Percentiles rank a stretch among this genome's conserved stretches.
phyloP scores from a whole-genome alignment of 192 early-diverging fungal genomes.

The Paraglomus brasilianum region DNA sequence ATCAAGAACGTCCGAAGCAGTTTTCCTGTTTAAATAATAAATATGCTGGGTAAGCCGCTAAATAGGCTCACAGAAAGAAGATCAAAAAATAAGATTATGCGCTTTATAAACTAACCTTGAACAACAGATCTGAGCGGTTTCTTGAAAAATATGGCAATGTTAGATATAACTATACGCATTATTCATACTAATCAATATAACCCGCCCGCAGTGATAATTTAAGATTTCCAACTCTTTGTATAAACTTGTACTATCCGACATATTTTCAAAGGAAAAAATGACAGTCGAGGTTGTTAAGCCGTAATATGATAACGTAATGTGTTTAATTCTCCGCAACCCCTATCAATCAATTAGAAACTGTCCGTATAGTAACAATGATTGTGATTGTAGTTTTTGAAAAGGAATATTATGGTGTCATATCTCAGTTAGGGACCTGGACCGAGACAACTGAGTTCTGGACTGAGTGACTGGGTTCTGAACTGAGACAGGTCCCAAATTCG shows the following conservation, averaged over 20 bases:
- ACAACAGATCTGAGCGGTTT: slow-evolving; percentile 49
- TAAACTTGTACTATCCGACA: neutral
- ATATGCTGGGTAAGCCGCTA: neutral
- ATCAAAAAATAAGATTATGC: neutral
- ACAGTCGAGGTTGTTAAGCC: too few species aligned
- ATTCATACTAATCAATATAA: neutral
- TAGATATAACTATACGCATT: neutral
- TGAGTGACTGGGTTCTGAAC: too few species aligned
- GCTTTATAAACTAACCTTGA: slow-evolving; percentile 25
- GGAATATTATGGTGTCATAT: too few species aligned
- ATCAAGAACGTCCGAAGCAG: slow-evolving; percentile 72
- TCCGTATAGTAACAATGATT: too few species aligned
- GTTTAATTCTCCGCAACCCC: too few species aligned
- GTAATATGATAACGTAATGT: too few species aligned
- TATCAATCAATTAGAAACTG: too few species aligned
- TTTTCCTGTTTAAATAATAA: slow-evolving; percentile 47
- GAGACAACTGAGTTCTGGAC: too few species aligned
- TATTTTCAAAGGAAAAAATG: too few species aligned
- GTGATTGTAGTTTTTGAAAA: too few species aligned
- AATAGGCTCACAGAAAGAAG: neutral
- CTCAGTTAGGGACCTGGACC: too few species aligned
- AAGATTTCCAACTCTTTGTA: neutral
- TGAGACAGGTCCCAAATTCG: too few species aligned
- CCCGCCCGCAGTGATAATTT: neutral
- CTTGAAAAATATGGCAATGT: slow-evolving; percentile 30